Conservation (phyloP, 2,329 filamentous ascomycete genomes). For the Lachnellula cervina region DNA sequence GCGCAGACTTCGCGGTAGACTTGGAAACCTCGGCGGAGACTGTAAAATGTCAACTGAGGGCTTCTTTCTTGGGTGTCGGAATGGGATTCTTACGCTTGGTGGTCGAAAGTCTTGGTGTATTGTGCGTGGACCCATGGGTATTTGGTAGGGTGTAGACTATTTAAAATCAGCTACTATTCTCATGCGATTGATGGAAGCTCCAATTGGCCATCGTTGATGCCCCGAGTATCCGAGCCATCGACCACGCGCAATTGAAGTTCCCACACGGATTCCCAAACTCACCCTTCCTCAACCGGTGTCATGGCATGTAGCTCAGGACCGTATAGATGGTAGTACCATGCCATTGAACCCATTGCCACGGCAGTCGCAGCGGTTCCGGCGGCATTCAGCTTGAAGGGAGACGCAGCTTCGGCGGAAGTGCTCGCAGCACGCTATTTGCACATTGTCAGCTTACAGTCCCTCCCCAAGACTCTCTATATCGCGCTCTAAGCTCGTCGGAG, state of each 20-base stretch:
- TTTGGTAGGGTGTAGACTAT: conserved; percentile 80
- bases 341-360: conserved; percentile 80
- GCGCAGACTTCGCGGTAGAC: conserved; percentile 99
- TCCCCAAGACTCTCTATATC: not conserved
- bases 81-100: conserved; percentile 71
- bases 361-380: conserved; percentile 82
- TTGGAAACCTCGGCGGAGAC: conserved; percentile 97
- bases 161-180: conserved; percentile 25
- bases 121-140: conserved; percentile 96
- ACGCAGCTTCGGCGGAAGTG: conserved; percentile 63
- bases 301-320: conserved; percentile 81
- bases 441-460: conserved; percentile 36
- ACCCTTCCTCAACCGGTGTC: conserved; percentile 97
- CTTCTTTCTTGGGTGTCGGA: conserved; percentile 11
- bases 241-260: conserved; percentile 8
- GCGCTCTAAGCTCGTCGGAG: conserved; percentile 19
- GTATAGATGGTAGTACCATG: conserved; percentile 97
- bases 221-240: conserved; percentile 18
- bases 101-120: conserved; percentile 93
- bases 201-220: not conserved
- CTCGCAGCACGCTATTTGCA: conserved; percentile 54
- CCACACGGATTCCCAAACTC: conserved; percentile 41
- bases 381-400: conserved; percentile 77
- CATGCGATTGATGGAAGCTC: not conserved
- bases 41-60: conserved; percentile 37